Evolutionary conservation across 106 monocot genomes (phyloP), one percentile per base, ranked within the genome.

Genomic region (Acorus calamus): DNA sequence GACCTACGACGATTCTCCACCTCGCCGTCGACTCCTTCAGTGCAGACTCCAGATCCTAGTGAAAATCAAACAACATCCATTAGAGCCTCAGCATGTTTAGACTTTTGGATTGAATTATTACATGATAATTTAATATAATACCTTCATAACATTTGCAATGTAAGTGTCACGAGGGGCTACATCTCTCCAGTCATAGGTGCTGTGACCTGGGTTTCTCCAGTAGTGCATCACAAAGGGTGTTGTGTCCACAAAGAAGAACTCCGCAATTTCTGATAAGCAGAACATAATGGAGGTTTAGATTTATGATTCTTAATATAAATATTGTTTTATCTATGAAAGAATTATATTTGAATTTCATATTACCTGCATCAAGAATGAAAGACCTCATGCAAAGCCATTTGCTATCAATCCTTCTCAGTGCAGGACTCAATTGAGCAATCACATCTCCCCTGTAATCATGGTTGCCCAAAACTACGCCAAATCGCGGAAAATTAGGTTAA

Each of bases 341-440:
- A 43, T 10, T n/a, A n/a, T n/a, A n/a, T n/a, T n/a, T n/a, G n/a
- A 52, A 52, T 42, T 52, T 52, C 41, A 6, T 61, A 13, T 69
- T 46, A 92, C 92, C 84, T 74, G 92, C 72, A 71, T 92, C 66
- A 28, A 84, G 41, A 7, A 86, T 65, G 75, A 79, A 87, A 3
- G 84, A 84, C 62, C 81, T 79, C 92, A 82, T 84, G 79, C 92
- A 92, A 53, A 87, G 41, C 79, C 83, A 92, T 8, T 84, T 69
- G 45, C 64, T 52, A 49, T 92, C 92, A 51, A 84, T 66, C 53
- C 71, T 45, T 55, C 49, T 66, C 12, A 92, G 73, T 2, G 66
- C 74, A 3, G 92, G 84, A 46, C 72, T 77, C 55, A 92, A 47
- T 57, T 92, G 87, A n/a, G 92, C 87, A 47, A 75, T 47, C 1